phyloP scores from a whole-genome alignment of 2,329 filamentous ascomycete genomes.

The Pestalotiopsis sp. region DNA sequence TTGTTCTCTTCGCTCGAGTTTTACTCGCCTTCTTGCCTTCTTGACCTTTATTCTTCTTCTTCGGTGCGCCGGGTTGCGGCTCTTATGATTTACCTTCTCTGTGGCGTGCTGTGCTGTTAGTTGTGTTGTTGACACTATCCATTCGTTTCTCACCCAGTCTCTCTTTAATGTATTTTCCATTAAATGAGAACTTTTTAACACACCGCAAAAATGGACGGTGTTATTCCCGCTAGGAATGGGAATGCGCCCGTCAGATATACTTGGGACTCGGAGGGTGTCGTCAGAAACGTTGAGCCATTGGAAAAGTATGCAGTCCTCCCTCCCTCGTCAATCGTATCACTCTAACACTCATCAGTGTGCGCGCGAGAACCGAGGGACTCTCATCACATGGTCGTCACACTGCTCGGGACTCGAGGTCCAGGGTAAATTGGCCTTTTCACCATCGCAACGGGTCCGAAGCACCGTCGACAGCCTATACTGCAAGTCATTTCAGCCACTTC shows the following conservation, averaged over 20 bases:
- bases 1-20: background rate
- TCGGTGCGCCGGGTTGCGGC: conserved; percentile 1
- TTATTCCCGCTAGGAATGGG: conserved; percentile 25
- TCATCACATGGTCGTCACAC: conserved; percentile 3
- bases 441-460: conserved; percentile 26
- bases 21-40: background rate
- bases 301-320: conserved; percentile 25
- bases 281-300: conserved; percentile 27
- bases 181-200: background rate
- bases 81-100: background rate
- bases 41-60: conserved; percentile 4
- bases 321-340: background rate
- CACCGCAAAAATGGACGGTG: conserved; percentile 27
- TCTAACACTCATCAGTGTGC: conserved; percentile 5
- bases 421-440: conserved; percentile 19
- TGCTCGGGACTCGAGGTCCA: conserved; percentile 1
- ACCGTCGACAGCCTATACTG: conserved; percentile 23
- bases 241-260: conserved; percentile 26
- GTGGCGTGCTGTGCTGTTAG: background rate
- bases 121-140: background rate
- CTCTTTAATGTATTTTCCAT: conserved; percentile 1
- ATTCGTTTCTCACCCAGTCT: background rate
- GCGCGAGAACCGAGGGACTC: background rate
- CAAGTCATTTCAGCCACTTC: conserved; percentile 27
- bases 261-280: conserved; percentile 26